Base-by-base conservation (phyloP, 140 eudicot genomes). In the Flaveria floridana region DNA sequence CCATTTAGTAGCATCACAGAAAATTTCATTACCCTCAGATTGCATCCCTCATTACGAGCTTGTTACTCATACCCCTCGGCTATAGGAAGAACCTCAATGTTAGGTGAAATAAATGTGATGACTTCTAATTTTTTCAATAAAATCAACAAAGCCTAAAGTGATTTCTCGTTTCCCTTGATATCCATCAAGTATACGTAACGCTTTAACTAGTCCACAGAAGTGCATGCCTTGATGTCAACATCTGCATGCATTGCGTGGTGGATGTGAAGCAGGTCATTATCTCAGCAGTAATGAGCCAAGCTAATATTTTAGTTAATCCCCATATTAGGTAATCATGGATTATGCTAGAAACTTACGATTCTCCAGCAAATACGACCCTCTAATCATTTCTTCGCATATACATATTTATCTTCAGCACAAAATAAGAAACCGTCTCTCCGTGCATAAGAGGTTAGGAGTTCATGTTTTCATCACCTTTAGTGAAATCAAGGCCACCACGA, bases 261-360 rank as follows among this genome's bases (percentile, higher is more conserved):
- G 55, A 48, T 48, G 55, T 14, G 16, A 48, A 48, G 16, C 3
- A 0, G 55, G n/a, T 4, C 55, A 48, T 48, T 48, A 48, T 48
- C 55, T 48, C 16, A 3, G 55, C 55, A 48, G 6, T 14, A 69
- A 69, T 46, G 74, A 19, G 59, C 23, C 34, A 44, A 6, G 16
- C 57, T 42, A 19, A 18, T 67, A 65, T 65, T 75, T 65, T 18
- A 44, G 50, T 12, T 18, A 48, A 48, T 65, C 74, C 72, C 64
- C 71, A 3, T 48, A 66, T 78, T 59, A 70, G 68, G 56, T 70
- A 70, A 61, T 78, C 71, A 6, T 70, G 77, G 77, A 70, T 78
- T 70, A 70, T 23, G 72, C 70, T 59, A 61, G 72, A 55, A 70
- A 59, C 76, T 46, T 77, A 63, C 6, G 28, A 70, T 70, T 70